These are phyloP conservation scores for Coemansia sp. DNA, from an alignment of 192 early-diverging fungal genomes.

Conservation along the genomic window DNA sequence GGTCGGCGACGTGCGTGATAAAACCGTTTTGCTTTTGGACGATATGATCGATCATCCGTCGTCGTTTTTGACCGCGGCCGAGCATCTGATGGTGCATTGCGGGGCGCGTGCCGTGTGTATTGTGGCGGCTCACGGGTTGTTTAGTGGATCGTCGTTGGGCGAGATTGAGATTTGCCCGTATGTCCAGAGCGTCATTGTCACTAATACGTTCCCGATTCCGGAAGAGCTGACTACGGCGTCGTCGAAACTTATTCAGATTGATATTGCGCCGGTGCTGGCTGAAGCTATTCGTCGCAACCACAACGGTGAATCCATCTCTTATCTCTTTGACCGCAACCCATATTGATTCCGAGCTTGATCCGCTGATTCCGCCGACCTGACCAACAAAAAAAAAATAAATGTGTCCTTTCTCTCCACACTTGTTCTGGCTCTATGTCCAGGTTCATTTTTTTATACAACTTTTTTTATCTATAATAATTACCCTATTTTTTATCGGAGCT, in stretches of 20 bases:
- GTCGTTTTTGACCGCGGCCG: constrained; percentile 91
- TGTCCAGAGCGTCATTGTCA: constrained; percentile 81
- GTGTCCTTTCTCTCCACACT: too few species aligned
- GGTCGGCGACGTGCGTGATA: constrained; percentile 88
- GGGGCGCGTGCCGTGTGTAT: constrained; percentile 83
- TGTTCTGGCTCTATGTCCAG: too few species aligned
- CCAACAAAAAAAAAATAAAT: too few species aligned
- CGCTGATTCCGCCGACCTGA: background rate
- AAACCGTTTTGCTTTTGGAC: constrained; percentile 90
- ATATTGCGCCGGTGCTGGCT: constrained; percentile 86
- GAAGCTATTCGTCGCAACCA: constrained; percentile 93
- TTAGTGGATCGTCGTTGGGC: constrained; percentile 83
- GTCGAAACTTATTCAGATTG: constrained; percentile 82
- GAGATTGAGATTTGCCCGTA: constrained; percentile 82
- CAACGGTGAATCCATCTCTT: constrained; percentile 93
- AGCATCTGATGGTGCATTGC: constrained; percentile 82
- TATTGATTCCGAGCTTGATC: constrained; percentile 6
- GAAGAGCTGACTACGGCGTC: constrained; percentile 68
- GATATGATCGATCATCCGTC: constrained; percentile 91
- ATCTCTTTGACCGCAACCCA: constrained; percentile 72
- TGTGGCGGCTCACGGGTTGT: constrained; percentile 92
- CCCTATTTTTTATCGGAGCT: too few species aligned
- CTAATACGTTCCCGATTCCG: constrained; percentile 87
- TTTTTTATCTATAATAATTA: background rate
- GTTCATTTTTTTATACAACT: background rate